A percentile compares a stretch with the other conserved stretches of the same genome.
phyloP scores from a whole-genome alignment of 2,329 filamentous ascomycete genomes.

The Didymella keratinophila region DNA sequence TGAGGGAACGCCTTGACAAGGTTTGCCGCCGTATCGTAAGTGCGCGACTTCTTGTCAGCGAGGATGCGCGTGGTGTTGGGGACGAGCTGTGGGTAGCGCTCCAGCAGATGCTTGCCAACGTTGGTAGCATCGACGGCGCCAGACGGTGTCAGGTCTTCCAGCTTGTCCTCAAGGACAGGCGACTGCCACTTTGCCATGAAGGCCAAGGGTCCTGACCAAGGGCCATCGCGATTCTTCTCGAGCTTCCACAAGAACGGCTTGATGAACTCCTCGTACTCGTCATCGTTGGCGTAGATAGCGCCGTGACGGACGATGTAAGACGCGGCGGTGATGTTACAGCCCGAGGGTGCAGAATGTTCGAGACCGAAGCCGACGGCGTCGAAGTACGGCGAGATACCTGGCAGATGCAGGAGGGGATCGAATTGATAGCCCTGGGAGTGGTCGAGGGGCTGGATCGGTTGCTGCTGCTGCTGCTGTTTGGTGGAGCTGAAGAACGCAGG shows the following conservation, averaged over 20 bases:
- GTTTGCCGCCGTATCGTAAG: slow-evolving; percentile 46
- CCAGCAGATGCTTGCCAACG: slow-evolving; percentile 66
- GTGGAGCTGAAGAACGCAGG: slow-evolving; percentile 24
- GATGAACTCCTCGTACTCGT: slow-evolving; percentile 60
- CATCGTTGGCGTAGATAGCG: slow-evolving; percentile 60
- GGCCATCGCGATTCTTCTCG: slow-evolving; percentile 62
- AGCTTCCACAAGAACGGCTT: slow-evolving; percentile 63
- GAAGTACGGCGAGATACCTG: slow-evolving; percentile 60
- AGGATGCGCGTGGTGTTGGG: slow-evolving; percentile 48
- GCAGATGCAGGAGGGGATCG: slow-evolving; percentile 58
- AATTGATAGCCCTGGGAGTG: slow-evolving; percentile 53
- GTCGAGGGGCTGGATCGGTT: slow-evolving; percentile 32
- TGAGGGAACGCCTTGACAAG: slow-evolving; percentile 42
- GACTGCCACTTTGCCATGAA: slow-evolving; percentile 66
- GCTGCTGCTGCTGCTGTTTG: slow-evolving; percentile 16
- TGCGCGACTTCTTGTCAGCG: slow-evolving; percentile 49
- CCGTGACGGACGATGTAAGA: slow-evolving; percentile 60
- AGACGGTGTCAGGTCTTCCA: slow-evolving; percentile 43
- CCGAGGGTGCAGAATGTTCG: slow-evolving; percentile 56
- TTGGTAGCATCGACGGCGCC: slow-evolving; percentile 61
- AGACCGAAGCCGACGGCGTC: slow-evolving; percentile 57
- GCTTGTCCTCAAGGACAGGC: slow-evolving; percentile 63
- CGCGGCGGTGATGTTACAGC: slow-evolving; percentile 58
- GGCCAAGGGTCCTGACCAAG: slow-evolving; percentile 59
- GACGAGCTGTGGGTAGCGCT: slow-evolving; percentile 61